Evolutionary conservation across 805 yeast species (phyloP), one percentile per base, ranked within the genome.

Genomic region (Starmera amethionina): DNA sequence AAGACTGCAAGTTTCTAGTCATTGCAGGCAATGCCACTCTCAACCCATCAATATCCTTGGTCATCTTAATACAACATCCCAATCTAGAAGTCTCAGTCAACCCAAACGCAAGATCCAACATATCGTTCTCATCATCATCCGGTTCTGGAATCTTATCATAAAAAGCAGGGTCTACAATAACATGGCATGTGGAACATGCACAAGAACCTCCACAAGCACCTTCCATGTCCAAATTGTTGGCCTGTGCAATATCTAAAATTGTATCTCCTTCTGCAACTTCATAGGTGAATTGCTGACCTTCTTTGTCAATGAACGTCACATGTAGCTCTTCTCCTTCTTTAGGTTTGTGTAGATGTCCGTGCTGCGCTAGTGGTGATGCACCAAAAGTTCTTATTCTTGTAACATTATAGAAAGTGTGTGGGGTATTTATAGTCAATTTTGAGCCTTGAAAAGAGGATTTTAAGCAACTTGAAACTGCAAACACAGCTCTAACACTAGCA

Each of bases 121-220:
- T 93, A 62, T 93, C 98, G 58, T 93, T 90, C 62, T 93, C 98
- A 56, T 93, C 98, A 58, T 93, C 98, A 48, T 80, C 86, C 0
- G 98, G 97, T 59, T 93, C 97, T 9, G 93, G 95, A 47, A 93
- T 75, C 38, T 67, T 74, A 56, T 93, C 98, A 63, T 87, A 93
- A 59, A 68, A 88, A 36, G 83, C 96, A 1, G 98, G 97, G 58
- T 93, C 98, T 32, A 93, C 88, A 38, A 93, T 90, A 40, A 93
- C 81, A 63, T 93, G 98, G 58, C 98, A 93, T 0, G 98, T 93
- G 5, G 97, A 88, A 60, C 98, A 93, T 1, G 98, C 98, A 69
- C 98, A 93, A 4, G 97, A 87, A 4, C 97, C 98, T 18, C 98
- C 98, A 63, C 98, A 93, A 0, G 98, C 98, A 35, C 86, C 96